phyloP scores from a whole-genome alignment of 2,329 filamentous ascomycete genomes.

The Penicillium sp. region DNA sequence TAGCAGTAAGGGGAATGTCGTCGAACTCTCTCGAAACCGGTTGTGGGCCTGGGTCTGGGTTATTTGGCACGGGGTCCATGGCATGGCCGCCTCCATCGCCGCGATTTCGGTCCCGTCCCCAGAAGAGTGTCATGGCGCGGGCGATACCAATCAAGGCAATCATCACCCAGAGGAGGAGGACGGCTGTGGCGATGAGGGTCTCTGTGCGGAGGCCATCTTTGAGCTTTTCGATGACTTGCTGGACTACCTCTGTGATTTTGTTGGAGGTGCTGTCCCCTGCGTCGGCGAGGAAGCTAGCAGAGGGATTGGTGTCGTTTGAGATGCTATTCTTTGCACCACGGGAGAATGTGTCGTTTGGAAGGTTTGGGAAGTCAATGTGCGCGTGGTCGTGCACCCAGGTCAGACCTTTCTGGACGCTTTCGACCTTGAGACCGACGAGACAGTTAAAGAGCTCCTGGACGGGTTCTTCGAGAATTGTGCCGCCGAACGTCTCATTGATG shows the following conservation, averaged over 20 bases:
- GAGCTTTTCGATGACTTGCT: conserved; percentile 68
- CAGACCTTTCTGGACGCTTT: conserved; percentile 80
- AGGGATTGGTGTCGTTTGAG: conserved; percentile 53
- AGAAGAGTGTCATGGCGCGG: conserved; percentile 65
- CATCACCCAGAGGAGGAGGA: conserved; percentile 77
- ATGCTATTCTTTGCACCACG: conserved; percentile 67
- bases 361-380: conserved; percentile 75
- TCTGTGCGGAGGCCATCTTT: conserved; percentile 71
- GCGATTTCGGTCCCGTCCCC: conserved; percentile 60
- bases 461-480: conserved; percentile 75
- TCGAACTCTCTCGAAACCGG: conserved; percentile 34
- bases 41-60: conserved; percentile 8
- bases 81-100: conserved; percentile 59
- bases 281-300: conserved; percentile 72
- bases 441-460: conserved; percentile 81
- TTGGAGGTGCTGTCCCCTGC: conserved; percentile 74
- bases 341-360: conserved; percentile 81
- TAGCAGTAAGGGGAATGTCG: conserved; percentile 41
- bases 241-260: conserved; percentile 76
- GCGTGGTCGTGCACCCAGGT: conserved; percentile 92
- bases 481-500: conserved; percentile 77
- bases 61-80: conserved; percentile 14
- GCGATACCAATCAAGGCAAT: conserved; percentile 73
- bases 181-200: conserved; percentile 72
- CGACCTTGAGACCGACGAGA: conserved; percentile 83